Conservation (phyloP, 345 rosid genomes). For the Brassica carinata region DNA sequence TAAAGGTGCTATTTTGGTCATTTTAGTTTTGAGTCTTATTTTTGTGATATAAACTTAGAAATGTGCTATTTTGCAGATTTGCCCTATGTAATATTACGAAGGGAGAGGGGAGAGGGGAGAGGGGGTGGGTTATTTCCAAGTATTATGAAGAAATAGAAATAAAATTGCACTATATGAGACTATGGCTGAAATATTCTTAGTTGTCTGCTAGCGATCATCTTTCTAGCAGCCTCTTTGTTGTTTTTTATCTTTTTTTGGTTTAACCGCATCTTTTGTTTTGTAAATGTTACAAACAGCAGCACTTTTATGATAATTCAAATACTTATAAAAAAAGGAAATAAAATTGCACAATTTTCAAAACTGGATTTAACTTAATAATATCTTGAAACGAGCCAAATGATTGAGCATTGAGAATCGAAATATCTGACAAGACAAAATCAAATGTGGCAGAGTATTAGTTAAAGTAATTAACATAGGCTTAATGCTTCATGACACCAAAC, state of each 20-base stretch:
- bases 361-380: constrained; percentile 20
- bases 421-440: constrained; percentile 38
- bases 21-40: no score
- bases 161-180: neutral
- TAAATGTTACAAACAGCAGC: no score
- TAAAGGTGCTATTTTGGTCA: no score
- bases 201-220: no score
- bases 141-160: constrained; percentile 5
- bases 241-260: no score
- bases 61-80: no score
- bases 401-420: constrained; percentile 37
- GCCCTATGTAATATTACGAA: neutral
- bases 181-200: neutral
- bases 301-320: no score
- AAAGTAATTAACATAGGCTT: constrained; percentile 7
- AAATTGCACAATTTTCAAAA: constrained; percentile 24
- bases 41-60: no score
- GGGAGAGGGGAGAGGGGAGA: neutral
- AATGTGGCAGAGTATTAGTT: constrained; percentile 32
- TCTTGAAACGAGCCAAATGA: constrained; percentile 38
- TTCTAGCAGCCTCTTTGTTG: no score
- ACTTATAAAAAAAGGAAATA: neutral
- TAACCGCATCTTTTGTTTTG: no score
- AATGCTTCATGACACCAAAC: constrained; percentile 9
- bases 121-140: neutral